phyloP scores from a whole-genome alignment of 768 basidiomycete species.

The Rhodotorula diobovata region DNA sequence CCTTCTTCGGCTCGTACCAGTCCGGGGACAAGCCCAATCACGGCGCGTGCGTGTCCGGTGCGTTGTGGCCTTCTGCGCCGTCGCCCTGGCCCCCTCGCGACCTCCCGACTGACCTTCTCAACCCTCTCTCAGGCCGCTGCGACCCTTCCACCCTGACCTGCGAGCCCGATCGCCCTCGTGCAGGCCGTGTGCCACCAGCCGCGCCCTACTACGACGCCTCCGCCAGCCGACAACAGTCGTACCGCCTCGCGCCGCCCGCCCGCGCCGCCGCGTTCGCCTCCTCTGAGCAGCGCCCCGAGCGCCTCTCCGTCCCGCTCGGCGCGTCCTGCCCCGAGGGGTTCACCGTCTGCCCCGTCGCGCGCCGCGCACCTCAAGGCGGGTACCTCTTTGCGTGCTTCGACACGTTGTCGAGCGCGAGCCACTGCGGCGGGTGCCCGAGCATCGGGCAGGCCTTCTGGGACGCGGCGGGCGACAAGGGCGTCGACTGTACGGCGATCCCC shows the following conservation, averaged over 20 bases:
- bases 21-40: conserved; percentile 15
- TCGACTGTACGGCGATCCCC: conserved; percentile 43
- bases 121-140: background rate
- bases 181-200: background rate
- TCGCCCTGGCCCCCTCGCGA: too few relatives aligned
- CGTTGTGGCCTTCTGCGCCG: background rate
- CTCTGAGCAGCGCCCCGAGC: background rate
- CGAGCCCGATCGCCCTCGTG: background rate
- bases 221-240: background rate
- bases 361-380: background rate
- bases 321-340: conserved; percentile 24
- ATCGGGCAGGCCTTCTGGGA: conserved; percentile 11
- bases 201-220: background rate
- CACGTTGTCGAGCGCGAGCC: conserved; percentile 39
- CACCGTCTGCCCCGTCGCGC: conserved; percentile 17
- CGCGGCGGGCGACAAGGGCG: conserved; percentile 6
- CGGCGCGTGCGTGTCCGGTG: conserved; percentile 14
- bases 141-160: background rate
- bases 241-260: background rate
- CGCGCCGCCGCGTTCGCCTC: background rate
- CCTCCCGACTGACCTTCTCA: background rate
- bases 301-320: conserved; percentile 10
- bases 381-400: conserved; percentile 43
- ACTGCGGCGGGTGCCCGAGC: conserved; percentile 44
- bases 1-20: conserved; percentile 22